Base-by-base conservation (phyloP, 2,329 filamentous ascomycete species). In the Coniella lustricola region DNA sequence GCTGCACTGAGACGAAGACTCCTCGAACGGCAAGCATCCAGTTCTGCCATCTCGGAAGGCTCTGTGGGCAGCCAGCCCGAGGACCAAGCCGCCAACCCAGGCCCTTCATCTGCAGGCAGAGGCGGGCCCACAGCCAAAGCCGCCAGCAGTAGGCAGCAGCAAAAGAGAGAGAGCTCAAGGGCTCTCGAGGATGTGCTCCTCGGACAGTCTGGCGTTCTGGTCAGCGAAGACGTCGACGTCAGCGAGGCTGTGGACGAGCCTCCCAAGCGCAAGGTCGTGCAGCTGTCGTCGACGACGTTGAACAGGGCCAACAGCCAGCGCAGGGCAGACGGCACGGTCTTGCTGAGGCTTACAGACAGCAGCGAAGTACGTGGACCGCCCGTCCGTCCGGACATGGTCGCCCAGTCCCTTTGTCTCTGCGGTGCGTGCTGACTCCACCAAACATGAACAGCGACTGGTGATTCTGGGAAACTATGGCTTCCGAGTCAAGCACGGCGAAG, bases 391-490 rank as follows among this genome's bases (percentile, higher is more conserved):
- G n/a, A n/a, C n/a, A n/a, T n/a, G n/a, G n/a, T n/a, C n/a, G n/a
- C n/a, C n/a, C n/a, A n/a, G n/a, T n/a, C n/a, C n/a, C n/a, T n/a
- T n/a, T 10, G 12, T 35, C 12, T 18, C 16, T 14, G 12, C 17
- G 2, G 2, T 2, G 2, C 16, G 1, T n/a, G 8, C n/a, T 14
- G 18, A 37, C 39, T 55, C 61, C 35, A 62, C 38, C 14, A 51
- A 13, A 3, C n/a, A n/a, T n/a, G n/a, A 7, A 1, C 44, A 84
- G 79, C 75, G 81, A 14, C 67, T 85, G 35, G 69, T 82, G 4
- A 65, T 84, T 8, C 67, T 88, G 10, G 87, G 87, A 1, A 82
- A 78, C 57, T 93, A 82, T 62, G 79, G 81, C 14, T 61, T 91
- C 25, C 70, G 69, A 12, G 73, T 91, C 0, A 58, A 69, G 8